Evolutionary conservation across 1,139 yeast species (phyloP).

Genomic region (Candida dubliniensis): DNA sequence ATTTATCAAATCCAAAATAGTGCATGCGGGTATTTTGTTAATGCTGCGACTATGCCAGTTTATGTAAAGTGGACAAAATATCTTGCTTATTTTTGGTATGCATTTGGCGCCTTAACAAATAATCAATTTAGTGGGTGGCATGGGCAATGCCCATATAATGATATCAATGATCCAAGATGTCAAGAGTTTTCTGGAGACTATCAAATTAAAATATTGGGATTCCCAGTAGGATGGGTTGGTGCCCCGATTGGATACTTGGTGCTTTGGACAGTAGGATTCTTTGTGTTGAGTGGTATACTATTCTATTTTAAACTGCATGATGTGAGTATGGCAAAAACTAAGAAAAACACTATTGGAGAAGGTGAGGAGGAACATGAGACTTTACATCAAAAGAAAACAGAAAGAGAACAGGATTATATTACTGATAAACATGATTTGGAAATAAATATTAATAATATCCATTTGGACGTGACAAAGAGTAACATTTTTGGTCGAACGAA

Average conservation of each 20-base stretch:
- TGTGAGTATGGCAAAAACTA: slow-evolving; percentile 50
- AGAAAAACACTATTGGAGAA: slow-evolving; percentile 33
- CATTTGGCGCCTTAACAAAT: slow-evolving; percentile 66
- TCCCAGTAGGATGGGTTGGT: slow-evolving; percentile 62
- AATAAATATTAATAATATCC: slow-evolving; percentile 21
- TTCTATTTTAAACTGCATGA: slow-evolving; percentile 52
- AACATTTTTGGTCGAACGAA: slow-evolving; percentile 8
- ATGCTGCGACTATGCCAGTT: slow-evolving; percentile 74
- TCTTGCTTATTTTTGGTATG: slow-evolving; percentile 74
- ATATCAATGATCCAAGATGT: slow-evolving; percentile 21
- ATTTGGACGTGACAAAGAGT: slow-evolving; percentile 19
- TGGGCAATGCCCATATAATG: slow-evolving; percentile 55
- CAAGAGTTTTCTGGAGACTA: slow-evolving; percentile 53
- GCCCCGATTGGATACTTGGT: slow-evolving; percentile 63
- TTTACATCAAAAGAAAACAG: slow-evolving; percentile 3
- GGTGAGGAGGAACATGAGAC: slow-evolving; percentile 25
- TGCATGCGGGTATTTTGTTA: slow-evolving; percentile 82
- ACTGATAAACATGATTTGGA: slow-evolving; percentile 16
- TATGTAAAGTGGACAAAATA: slow-evolving; percentile 85
- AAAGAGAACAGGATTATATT: slow-evolving; percentile 5
- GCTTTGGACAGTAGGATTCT: slow-evolving; percentile 61
- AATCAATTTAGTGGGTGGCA: slow-evolving; percentile 63
- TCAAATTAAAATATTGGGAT: slow-evolving; percentile 60
- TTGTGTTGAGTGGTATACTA: slow-evolving; percentile 46
- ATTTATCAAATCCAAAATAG: slow-evolving; percentile 71